Base-by-base conservation (phyloP, 495 filamentous ascomycete species). In the Penicillium silybi region DNA sequence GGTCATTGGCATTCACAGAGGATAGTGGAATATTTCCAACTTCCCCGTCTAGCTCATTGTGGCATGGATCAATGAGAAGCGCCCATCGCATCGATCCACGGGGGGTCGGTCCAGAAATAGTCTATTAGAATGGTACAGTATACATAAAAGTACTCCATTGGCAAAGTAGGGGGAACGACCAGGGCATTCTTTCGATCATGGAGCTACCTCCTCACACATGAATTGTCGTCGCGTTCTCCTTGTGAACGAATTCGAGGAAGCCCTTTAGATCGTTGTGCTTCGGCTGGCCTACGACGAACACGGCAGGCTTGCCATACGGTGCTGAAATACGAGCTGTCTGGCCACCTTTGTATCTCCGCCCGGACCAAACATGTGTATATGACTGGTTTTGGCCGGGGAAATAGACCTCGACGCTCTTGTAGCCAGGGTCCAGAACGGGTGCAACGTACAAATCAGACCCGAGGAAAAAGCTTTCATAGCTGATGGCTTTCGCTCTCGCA, bases 401-500 rank as follows among this genome's bases (percentile, higher is more conserved):
- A 22, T 64, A 64, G 10, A 61, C 61, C n/a, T 54, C 42, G 2
- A 64, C 58, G 35, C 42, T 53, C 22, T 45, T 45, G 20, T 35
- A 48, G 26, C 57, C 58, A 0, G 51, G 40, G 18, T 64, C 61
- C 15, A 64, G 29, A 11, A 64, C 61, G 4, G 61, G 54, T n/a
- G 61, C 57, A 19, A 64, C 58, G 26, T 64, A 61, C 11, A 64
- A 35, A 20, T 64, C 61, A 18, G 61, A 34, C 1, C 61, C 61
- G 11, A 64, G 54, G 46, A 53, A 61, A 44, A 56, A 64, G 58
- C 61, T 64, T 39, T 64, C 48, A 29, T 58, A 61, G 54, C 61
- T 64, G 40, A 61, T 61, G 1, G 41, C 46, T 52, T 58, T 61
- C 0, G 61, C 61, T 34, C 47, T 44, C 10, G 16, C n/a, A 8